These are phyloP conservation scores for Cyclanthera cordifolia DNA, from an alignment of 306 rosid species.

Conservation along the genomic window DNA sequence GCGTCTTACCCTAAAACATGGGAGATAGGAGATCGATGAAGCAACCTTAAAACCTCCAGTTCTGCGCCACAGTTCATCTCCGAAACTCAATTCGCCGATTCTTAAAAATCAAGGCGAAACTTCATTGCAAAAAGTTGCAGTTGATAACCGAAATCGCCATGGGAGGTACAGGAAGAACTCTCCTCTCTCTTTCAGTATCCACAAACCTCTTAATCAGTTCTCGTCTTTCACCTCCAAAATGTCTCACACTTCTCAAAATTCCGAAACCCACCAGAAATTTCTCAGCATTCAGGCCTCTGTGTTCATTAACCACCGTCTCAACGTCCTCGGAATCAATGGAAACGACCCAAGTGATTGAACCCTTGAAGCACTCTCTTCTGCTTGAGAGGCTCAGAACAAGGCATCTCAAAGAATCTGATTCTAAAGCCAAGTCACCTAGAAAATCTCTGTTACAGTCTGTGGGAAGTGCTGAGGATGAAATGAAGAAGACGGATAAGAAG, in stretches of 20 bases:
- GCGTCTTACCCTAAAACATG: no score
- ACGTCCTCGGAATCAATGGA: conserved; percentile 8
- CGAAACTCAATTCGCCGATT: neutral
- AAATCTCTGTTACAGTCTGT: neutral
- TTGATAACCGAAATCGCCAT: conserved; percentile 18
- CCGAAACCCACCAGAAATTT: conserved; percentile 28
- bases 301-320: conserved; percentile 27
- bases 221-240: conserved; percentile 35
- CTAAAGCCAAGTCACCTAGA: conserved; percentile 13
- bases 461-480: conserved; percentile 17
- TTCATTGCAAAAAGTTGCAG: neutral
- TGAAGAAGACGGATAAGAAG: conserved; percentile 19
- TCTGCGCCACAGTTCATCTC: neutral
- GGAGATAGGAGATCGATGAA: neutral
- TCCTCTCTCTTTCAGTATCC: conserved; percentile 32
- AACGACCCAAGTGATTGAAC: conserved; percentile 22
- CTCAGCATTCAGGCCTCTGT: conserved; percentile 44
- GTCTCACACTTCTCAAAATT: conserved; percentile 27
- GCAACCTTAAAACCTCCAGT: neutral
- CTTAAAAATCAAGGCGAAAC: neutral
- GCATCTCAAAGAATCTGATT: conserved; percentile 44
- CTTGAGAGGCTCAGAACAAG: conserved; percentile 60
- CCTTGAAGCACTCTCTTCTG: conserved; percentile 50
- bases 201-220: conserved; percentile 27
- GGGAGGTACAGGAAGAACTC: conserved; percentile 54